A percentile compares a stretch with the other conserved stretches of the same genome.
These are phyloP conservation scores for Linum trigynum DNA, from an alignment of 345 rosid species.

Conservation along the genomic window DNA sequence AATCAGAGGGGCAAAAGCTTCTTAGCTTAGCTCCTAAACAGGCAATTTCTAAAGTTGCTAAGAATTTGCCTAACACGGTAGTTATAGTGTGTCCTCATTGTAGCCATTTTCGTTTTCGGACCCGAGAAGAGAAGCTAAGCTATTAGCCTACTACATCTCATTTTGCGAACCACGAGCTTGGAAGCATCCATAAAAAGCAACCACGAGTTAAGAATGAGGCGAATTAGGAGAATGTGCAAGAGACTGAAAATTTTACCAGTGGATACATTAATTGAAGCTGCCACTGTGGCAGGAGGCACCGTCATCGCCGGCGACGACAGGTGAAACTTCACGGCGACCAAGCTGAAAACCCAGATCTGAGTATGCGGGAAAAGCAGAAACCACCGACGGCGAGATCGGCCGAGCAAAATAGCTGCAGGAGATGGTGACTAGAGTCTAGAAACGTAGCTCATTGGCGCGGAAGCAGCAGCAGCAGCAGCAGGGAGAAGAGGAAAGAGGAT, in stretches of 20 bases:
- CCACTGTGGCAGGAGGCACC: constrained; percentile 20
- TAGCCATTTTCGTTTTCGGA: too few species aligned
- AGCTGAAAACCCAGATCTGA: constrained; percentile 37
- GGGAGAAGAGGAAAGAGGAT: constrained; percentile 21
- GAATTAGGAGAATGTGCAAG: background rate
- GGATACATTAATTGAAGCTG: constrained; percentile 11
- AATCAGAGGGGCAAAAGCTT: constrained; percentile 8
- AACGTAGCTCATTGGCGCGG: constrained; percentile 16
- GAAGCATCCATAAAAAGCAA: background rate
- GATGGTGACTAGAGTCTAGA: constrained; percentile 18
- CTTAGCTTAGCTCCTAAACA: constrained; percentile 2
- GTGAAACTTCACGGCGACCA: constrained; percentile 6
- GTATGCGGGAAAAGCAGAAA: constrained; percentile 15
- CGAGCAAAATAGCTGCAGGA: constrained; percentile 16
- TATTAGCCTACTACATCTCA: too few species aligned
- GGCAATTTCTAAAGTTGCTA: background rate
- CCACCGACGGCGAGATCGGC: constrained; percentile 34
- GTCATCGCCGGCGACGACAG: constrained; percentile 51
- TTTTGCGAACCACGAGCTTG: background rate
- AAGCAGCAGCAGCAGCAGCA: constrained; percentile 7
- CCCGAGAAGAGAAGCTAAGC: too few species aligned
- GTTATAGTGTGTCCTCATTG: too few species aligned
- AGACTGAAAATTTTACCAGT: constrained; percentile 25
- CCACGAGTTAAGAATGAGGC: background rate
- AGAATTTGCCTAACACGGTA: background rate